These are phyloP conservation scores for Grifola frondosa DNA, from an alignment of 1,284 basidiomycete genomes.

Conservation along the genomic window DNA sequence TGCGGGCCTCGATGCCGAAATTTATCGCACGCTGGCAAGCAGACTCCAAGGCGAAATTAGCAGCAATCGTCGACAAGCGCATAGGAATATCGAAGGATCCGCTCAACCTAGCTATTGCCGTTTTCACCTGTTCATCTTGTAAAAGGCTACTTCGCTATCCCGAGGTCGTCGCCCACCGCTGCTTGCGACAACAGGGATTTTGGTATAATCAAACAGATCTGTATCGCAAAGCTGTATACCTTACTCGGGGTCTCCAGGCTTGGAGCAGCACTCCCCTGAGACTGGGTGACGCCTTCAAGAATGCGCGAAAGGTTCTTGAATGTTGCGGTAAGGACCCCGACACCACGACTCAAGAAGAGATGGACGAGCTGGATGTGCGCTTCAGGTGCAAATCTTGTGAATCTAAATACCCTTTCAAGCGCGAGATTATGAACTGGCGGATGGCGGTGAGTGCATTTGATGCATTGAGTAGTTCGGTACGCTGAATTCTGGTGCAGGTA, in stretches of 20 bases:
- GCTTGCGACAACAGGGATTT: no score
- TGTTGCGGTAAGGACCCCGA: conserved; percentile 6
- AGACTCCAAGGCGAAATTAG: background rate
- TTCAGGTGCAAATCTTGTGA: background rate
- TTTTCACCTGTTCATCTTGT: background rate
- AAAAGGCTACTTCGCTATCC: background rate
- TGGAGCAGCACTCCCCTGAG: no score
- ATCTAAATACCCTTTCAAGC: no score
- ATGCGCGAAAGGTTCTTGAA: background rate
- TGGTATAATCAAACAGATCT: no score
- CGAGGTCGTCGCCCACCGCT: conserved; percentile 1
- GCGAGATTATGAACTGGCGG: no score
- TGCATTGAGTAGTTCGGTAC: no score
- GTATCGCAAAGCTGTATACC: no score
- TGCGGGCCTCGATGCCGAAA: background rate
- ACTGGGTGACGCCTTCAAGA: no score
- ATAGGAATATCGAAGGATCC: background rate
- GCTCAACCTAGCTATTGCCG: conserved; percentile 1
- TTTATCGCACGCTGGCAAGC: background rate
- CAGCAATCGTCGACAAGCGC: background rate
- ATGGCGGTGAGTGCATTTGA: no score
- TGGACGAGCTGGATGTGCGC: conserved; percentile 3
- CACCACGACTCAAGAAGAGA: conserved; percentile 1
- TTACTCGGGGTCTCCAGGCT: no score
- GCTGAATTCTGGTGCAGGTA: no score